Evolutionary conservation across 202 grass and related monocot species (phyloP).

Genomic region (Sporobolus alterniflorus): DNA sequence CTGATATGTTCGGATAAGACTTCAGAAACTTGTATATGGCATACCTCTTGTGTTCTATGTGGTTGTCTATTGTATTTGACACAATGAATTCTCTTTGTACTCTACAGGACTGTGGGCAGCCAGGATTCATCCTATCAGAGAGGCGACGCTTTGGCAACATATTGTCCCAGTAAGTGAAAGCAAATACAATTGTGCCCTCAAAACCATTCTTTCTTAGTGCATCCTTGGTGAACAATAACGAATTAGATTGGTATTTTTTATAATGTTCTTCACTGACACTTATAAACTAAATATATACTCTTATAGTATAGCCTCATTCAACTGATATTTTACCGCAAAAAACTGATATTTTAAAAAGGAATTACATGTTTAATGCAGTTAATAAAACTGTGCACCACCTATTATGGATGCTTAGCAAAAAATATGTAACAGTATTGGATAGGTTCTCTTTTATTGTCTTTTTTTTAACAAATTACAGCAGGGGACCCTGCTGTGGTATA

Average conservation of each 20-base stretch:
- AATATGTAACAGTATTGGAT: not conserved
- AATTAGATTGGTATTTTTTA: constrained; percentile 7
- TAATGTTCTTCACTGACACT: not conserved
- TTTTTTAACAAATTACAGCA: too few relatives aligned
- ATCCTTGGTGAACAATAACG: constrained; percentile 1
- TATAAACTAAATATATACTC: not conserved
- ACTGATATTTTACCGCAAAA: not conserved
- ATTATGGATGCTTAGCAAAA: constrained; percentile 3
- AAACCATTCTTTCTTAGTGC: not conserved
- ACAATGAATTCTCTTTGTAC: constrained; percentile 35
- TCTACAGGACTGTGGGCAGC: constrained; percentile 89
- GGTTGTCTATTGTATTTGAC: constrained; percentile 15
- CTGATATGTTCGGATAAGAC: not conserved
- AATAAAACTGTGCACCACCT: not conserved
- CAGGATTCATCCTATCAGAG: constrained; percentile 93
- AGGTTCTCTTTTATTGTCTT: too few relatives aligned
- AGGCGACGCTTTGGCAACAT: constrained; percentile 76
- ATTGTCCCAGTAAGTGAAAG: constrained; percentile 80
- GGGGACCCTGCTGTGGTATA: too few relatives aligned
- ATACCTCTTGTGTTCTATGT: constrained; percentile 1
- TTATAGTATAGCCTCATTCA: constrained; percentile 2
- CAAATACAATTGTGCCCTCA: constrained; percentile 17
- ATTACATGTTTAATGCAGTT: not conserved
- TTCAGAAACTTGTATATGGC: not conserved
- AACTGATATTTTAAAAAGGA: not conserved